Base-by-base conservation (phyloP, 2,329 filamentous ascomycete genomes). In the Bipolaris bicolor region DNA sequence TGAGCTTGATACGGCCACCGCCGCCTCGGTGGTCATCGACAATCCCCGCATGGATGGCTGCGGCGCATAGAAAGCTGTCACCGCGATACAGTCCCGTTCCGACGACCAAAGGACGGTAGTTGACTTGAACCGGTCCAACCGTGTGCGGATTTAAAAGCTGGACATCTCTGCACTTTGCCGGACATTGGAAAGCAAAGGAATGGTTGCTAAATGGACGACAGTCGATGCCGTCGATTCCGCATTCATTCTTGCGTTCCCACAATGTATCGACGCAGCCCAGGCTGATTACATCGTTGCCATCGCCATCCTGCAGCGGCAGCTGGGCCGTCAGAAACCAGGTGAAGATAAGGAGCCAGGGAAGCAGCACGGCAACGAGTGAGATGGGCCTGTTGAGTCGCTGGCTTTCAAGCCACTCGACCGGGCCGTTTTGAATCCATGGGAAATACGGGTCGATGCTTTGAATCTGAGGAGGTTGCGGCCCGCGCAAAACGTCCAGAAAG, bases 1-100 rank as follows among this genome's bases (percentile, higher is more conserved):
- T 81, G 16, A 94, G 81, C 53, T 85, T 83, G 37, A 94, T 84
- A 6, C 95, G 90, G 54, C 92, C 92, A 67, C 92, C 96, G 1
- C 92, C 92, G 33, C 92, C 92, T 39, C 83, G 79, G 0, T 80
- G 76, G 67, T 91, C 85, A 29, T 83, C 84, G 49, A 95, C 84
- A 61, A 92, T 80, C 10, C 92, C 92, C 0, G 91, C 86, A 72
- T 97, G 92, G 46, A 96, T 89, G 31, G 91, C 92, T n/a, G 92
- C 84, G 57, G 87, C 88, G 71, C 92, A 97, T 48, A 97, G 87
- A 75, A 91, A 96, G 41, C 91, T 95, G 76, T 97, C 92, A 3
- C 91, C 92, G n/a, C 95, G 89, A 74, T 98, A 98, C 3, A 89
- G 79, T 0, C 87, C 83, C 3, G 83, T 82, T 18, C 84, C 84